A percentile compares a stretch with the other conserved stretches of the same genome.
Conservation (phyloP, 2,329 filamentous ascomycete species). For the Pyrenophora teres region DNA sequence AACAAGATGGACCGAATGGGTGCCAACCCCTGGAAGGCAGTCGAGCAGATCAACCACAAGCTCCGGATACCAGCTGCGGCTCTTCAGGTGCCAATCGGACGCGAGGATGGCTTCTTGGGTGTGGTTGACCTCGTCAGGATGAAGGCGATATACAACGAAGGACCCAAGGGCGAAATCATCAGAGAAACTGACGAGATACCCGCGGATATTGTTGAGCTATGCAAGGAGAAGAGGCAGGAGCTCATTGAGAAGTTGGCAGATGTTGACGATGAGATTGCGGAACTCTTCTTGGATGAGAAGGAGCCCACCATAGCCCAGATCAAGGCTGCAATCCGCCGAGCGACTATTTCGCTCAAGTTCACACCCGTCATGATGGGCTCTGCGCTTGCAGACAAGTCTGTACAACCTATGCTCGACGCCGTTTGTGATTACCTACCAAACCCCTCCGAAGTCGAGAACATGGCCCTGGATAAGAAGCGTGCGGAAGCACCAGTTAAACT, state of each 20-base stretch:
- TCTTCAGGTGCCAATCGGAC: constrained; percentile 90
- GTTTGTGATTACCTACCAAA: constrained; percentile 96
- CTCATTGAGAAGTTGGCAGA: constrained; percentile 95
- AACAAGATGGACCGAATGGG: constrained; percentile 99
- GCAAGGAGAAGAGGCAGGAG: constrained; percentile 78
- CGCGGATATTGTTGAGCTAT: constrained; percentile 74
- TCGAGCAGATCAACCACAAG: constrained; percentile 97
- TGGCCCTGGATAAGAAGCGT: constrained; percentile 81
- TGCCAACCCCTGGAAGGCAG: constrained; percentile 94
- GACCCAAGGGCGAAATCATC: constrained; percentile 75
- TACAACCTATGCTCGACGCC: constrained; percentile 95
- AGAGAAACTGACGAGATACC: constrained; percentile 80
- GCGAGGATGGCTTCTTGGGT: constrained; percentile 88
- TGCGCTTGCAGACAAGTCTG: constrained; percentile 88
- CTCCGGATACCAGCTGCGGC: constrained; percentile 91
- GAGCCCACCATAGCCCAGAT: constrained; percentile 81
- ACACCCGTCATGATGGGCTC: constrained; percentile 96
- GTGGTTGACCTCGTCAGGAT: constrained; percentile 92
- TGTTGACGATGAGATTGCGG: constrained; percentile 96
- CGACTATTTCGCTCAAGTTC: constrained; percentile 89
- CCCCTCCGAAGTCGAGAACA: constrained; percentile 84
- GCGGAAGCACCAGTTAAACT: constrained; percentile 82
- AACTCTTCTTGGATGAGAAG: constrained; percentile 87
- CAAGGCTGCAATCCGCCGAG: constrained; percentile 86
- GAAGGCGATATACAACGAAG: constrained; percentile 92